Evolutionary conservation across 805 yeast genomes (phyloP).

Genomic region (Metschnikowia henanensis): DNA sequence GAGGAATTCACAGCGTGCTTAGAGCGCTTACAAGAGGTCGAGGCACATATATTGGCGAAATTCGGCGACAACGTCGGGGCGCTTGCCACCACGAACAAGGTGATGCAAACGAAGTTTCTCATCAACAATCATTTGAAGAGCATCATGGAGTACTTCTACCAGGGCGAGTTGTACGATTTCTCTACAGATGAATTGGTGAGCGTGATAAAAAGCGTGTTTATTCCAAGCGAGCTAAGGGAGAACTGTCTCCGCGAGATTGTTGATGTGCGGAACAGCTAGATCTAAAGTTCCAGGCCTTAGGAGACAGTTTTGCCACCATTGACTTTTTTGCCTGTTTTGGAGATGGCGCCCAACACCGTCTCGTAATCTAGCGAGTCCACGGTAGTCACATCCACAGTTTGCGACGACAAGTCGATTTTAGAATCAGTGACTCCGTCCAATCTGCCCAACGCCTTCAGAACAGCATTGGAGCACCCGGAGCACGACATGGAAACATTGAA

Average conservation of each 20-base stretch:
- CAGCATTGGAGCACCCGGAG: slow-evolving; percentile 86
- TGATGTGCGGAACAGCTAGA: slow-evolving; percentile 37
- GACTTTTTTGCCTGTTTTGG: slow-evolving; percentile 90
- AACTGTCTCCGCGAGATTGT: slow-evolving; percentile 46
- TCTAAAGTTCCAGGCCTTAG: slow-evolving; percentile 1
- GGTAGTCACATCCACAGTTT: slow-evolving; percentile 77
- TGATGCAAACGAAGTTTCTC: slow-evolving; percentile 32
- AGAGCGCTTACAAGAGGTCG: slow-evolving; percentile 11
- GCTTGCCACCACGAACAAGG: slow-evolving; percentile 18
- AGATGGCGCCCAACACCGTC: slow-evolving; percentile 73
- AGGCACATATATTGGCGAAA: slow-evolving; percentile 8
- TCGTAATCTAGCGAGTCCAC: slow-evolving; percentile 60
- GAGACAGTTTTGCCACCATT: slow-evolving; percentile 52
- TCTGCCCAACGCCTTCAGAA: slow-evolving; percentile 68
- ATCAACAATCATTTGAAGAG: slow-evolving; percentile 42
- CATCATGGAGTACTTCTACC: slow-evolving; percentile 50
- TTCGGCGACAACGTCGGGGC: slow-evolving; percentile 10
- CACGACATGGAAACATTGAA: slow-evolving; percentile 86
- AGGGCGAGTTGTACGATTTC: slow-evolving; percentile 51
- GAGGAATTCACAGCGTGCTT: slow-evolving; percentile 30
- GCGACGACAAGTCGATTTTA: slow-evolving; percentile 76
- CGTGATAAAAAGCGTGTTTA: slow-evolving; percentile 43
- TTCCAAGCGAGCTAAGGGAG: slow-evolving; percentile 47
- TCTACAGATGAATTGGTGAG: slow-evolving; percentile 46
- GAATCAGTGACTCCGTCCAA: slow-evolving; percentile 73